A percentile compares a stretch with the other conserved stretches of the same genome.
These are phyloP conservation scores for Mycena metata DNA, from an alignment of 768 basidiomycete genomes.

Conservation along the genomic window DNA sequence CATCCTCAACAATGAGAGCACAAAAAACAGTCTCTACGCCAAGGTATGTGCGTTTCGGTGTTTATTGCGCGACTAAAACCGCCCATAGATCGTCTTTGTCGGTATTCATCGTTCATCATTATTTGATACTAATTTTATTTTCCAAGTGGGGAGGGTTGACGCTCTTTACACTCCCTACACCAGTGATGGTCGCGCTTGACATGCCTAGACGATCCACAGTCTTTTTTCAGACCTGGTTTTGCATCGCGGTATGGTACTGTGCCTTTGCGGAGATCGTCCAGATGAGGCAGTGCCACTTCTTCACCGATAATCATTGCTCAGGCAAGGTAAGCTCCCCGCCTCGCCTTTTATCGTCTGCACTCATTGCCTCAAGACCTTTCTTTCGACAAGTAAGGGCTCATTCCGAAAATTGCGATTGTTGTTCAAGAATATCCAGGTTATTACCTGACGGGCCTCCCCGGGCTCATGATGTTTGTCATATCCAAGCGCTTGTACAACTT, in stretches of 20 bases:
- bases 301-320: constrained; percentile 21
- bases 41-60: constrained; percentile 20
- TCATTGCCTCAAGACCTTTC: constrained; percentile 37
- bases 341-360: constrained; percentile 1
- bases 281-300: constrained; percentile 35
- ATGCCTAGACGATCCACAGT: constrained; percentile 41
- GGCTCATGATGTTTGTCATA: constrained; percentile 43
- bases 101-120: background rate
- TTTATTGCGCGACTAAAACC: background rate
- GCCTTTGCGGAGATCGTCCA: constrained; percentile 36
- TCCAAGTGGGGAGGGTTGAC: constrained; percentile 37
- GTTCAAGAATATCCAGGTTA: constrained; percentile 33
- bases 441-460: constrained; percentile 43
- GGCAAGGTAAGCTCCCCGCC: constrained; percentile 23
- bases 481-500: constrained; percentile 42
- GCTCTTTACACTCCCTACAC: constrained; percentile 36
- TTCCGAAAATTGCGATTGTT: background rate
- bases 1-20: constrained; percentile 37
- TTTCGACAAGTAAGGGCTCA: constrained; percentile 37
- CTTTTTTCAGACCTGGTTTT: constrained; percentile 46
- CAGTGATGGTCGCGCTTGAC: constrained; percentile 48
- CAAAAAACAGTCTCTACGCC: constrained; percentile 30
- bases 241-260: constrained; percentile 42
- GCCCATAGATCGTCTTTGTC: constrained; percentile 26
- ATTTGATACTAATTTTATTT: background rate